These are phyloP conservation scores for Canariomyces notabilis DNA, from an alignment of 2,329 filamentous ascomycete genomes.

Conservation along the genomic window DNA sequence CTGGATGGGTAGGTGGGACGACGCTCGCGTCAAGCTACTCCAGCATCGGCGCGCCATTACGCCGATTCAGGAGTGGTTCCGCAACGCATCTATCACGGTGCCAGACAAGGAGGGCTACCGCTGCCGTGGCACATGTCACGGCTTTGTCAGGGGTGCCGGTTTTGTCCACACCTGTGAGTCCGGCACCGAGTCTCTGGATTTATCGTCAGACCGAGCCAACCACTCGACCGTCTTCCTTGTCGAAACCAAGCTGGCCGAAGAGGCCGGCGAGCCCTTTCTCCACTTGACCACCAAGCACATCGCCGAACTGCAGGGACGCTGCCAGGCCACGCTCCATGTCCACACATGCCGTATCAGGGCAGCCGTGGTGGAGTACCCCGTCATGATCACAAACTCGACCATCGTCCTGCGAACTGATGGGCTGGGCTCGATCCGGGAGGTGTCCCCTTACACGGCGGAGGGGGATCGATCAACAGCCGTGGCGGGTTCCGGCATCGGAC, in stretches of 20 bases:
- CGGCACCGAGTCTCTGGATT: background rate
- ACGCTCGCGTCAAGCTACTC: background rate
- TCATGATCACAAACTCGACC: constrained; percentile 9
- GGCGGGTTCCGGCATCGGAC: background rate
- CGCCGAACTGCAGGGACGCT: constrained; percentile 2
- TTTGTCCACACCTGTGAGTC: constrained; percentile 6
- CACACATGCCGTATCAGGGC: constrained; percentile 9
- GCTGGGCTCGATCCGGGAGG: background rate
- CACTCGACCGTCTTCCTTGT: constrained; percentile 8
- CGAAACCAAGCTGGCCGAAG: background rate
- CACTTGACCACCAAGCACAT: constrained; percentile 1
- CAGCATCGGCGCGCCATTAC: background rate
- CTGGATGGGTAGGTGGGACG: constrained; percentile 9
- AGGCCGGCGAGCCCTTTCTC: background rate
- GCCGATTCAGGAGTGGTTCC: constrained; percentile 5
- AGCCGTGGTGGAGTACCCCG: constrained; percentile 11
- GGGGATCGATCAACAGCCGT: background rate
- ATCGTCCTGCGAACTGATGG: background rate
- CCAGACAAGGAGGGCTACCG: background rate
- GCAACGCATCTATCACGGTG: constrained; percentile 7
- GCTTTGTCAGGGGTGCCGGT: constrained; percentile 8
- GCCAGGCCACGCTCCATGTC: constrained; percentile 7
- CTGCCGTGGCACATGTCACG: constrained; percentile 8
- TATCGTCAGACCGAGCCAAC: constrained; percentile 2
- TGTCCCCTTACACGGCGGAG: background rate